phyloP scores from a whole-genome alignment of 2,329 filamentous ascomycete genomes.

The Plectosphaerella cucumerina region DNA sequence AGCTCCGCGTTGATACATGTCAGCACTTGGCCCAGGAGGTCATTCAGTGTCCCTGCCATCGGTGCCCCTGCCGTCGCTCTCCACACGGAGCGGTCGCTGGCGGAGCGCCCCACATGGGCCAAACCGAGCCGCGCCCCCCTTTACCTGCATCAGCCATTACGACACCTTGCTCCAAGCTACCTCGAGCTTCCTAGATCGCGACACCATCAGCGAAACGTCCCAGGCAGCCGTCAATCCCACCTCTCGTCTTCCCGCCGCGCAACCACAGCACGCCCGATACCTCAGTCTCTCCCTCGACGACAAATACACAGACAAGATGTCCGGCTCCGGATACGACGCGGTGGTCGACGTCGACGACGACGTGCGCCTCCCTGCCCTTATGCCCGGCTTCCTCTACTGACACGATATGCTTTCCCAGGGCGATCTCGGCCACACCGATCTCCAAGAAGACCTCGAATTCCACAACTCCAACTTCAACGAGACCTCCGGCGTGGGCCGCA shows the following conservation, averaged over 20 bases:
- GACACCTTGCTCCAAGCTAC: slow-evolving; percentile 20
- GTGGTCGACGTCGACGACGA: slow-evolving; percentile 97
- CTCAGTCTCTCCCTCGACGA: background rate
- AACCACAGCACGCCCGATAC: slow-evolving; percentile 2
- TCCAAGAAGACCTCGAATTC: slow-evolving; percentile 98
- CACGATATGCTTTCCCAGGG: slow-evolving; percentile 57
- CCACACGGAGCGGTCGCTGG: no score
- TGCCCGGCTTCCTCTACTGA: slow-evolving; percentile 3
- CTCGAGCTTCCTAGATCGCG: background rate
- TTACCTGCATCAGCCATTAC: slow-evolving; percentile 14
- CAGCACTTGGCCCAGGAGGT: no score
- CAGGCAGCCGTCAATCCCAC: background rate
- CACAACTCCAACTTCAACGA: slow-evolving; percentile 85
- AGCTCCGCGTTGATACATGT: no score
- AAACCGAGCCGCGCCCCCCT: background rate
- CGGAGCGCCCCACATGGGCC: no score
- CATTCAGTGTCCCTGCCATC: no score
- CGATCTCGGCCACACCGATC: slow-evolving; percentile 94
- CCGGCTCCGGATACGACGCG: slow-evolving; percentile 89
- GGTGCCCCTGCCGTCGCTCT: no score
- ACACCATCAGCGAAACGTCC: background rate
- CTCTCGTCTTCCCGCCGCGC: background rate
- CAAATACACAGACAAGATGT: slow-evolving; percentile 47
- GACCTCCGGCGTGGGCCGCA: slow-evolving; percentile 42
- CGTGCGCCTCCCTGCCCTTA: slow-evolving; percentile 45